These are phyloP conservation scores for Striga asiatica DNA, from an alignment of 257 asterid genomes.

Conservation along the genomic window DNA sequence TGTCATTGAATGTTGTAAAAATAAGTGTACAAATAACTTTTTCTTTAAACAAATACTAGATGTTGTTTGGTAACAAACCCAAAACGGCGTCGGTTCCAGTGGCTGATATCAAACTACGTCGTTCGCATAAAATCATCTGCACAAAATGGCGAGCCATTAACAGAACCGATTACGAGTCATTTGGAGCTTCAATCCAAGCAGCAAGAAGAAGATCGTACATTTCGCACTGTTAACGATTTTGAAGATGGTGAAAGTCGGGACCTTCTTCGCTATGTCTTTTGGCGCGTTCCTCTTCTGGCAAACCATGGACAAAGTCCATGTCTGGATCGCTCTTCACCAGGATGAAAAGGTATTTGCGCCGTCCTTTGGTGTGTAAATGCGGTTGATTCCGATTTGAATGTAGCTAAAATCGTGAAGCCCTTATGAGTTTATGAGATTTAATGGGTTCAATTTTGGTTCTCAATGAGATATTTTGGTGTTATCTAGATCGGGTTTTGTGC, in stretches of 20 bases:
- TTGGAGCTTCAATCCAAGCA: background rate
- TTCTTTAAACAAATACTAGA: no score
- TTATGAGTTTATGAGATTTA: background rate
- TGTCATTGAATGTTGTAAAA: no score
- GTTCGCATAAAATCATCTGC: background rate
- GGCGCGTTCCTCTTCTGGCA: slow-evolving; percentile 87
- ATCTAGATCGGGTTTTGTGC: background rate
- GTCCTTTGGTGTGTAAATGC: background rate
- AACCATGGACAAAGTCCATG: slow-evolving; percentile 82
- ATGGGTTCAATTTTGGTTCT: background rate
- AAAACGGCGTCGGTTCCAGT: background rate
- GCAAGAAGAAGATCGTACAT: background rate
- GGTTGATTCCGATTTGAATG: background rate
- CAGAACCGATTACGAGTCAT: no score
- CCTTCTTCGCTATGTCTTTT: slow-evolving; percentile 61
- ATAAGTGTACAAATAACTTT: no score
- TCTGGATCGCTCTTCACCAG: slow-evolving; percentile 84
- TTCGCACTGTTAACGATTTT: background rate
- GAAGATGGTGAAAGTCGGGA: slow-evolving; percentile 65
- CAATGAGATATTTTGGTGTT: background rate
- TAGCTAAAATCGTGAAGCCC: background rate
- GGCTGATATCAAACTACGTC: background rate
- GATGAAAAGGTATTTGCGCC: slow-evolving; percentile 52
- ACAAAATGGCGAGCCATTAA: background rate
- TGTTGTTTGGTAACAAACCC: no score